Evolutionary conservation across 805 yeast genomes (phyloP).

Genomic region (Lachancea lanzarotensis): DNA sequence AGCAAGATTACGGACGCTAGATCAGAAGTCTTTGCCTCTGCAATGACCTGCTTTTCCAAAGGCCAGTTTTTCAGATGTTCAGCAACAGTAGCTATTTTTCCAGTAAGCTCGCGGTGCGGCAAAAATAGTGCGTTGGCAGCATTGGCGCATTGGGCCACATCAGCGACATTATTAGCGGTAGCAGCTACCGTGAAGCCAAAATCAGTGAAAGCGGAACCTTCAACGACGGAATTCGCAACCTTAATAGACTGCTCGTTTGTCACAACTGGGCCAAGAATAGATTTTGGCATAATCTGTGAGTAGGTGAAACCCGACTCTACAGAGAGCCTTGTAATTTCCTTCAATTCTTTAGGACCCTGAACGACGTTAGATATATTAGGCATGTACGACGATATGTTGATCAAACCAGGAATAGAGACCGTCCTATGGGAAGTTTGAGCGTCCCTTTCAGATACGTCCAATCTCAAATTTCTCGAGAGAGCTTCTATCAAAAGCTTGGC

Average conservation of each 20-base stretch:
- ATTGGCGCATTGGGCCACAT: conserved; percentile 53
- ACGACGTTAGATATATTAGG: conserved; percentile 50
- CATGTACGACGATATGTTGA: conserved; percentile 72
- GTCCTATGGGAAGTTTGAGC: conserved; percentile 88
- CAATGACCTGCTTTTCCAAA: conserved; percentile 69
- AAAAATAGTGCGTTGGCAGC: conserved; percentile 74
- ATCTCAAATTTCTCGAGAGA: conserved; percentile 56
- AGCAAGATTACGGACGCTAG: conserved; percentile 86
- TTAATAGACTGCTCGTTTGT: conserved; percentile 59
- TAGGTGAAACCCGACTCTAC: conserved; percentile 85
- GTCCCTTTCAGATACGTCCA: conserved; percentile 71
- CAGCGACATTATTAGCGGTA: conserved; percentile 57
- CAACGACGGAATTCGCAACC: conserved; percentile 48
- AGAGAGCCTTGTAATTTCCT: conserved; percentile 60
- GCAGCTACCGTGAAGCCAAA: conserved; percentile 81
- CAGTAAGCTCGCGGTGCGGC: conserved; percentile 67
- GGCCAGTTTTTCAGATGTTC: conserved; percentile 85
- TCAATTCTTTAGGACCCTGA: conserved; percentile 49
- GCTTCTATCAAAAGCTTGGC: conserved; percentile 96
- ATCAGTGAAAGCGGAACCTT: conserved; percentile 68
- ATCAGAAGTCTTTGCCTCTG: conserved; percentile 88
- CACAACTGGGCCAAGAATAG: conserved; percentile 53
- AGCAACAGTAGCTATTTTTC: conserved; percentile 71
- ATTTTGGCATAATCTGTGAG: conserved; percentile 70
- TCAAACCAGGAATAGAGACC: conserved; percentile 76